Percentiles rank a stretch among this genome's conserved stretches.
phyloP scores from a whole-genome alignment of 2,329 filamentous ascomycete species.

The Claviceps quebecensis region DNA sequence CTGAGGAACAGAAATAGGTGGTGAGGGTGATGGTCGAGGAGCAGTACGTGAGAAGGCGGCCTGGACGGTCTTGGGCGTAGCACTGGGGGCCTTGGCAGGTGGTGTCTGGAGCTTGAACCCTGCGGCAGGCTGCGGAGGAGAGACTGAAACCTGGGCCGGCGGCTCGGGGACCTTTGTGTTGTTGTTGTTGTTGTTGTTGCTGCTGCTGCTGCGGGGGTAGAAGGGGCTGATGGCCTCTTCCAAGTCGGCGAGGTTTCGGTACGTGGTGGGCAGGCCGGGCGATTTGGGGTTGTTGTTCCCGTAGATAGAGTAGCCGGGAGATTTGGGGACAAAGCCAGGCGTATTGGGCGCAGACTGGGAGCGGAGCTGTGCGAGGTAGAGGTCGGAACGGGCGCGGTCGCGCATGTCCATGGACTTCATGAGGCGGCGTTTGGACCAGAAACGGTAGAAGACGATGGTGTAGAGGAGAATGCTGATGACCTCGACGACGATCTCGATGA shows the following conservation, averaged over 20 bases:
- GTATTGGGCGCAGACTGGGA: slow-evolving; percentile 89
- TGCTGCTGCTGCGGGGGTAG: slow-evolving; percentile 18
- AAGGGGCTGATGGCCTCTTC: slow-evolving; percentile 30
- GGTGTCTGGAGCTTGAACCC: slow-evolving; percentile 82
- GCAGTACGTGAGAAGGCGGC: slow-evolving; percentile 44
- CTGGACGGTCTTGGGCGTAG: slow-evolving; percentile 57
- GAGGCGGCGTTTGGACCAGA: slow-evolving; percentile 90
- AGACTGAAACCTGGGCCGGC: slow-evolving; percentile 39
- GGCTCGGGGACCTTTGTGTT: slow-evolving; percentile 41
- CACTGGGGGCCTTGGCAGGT: slow-evolving; percentile 61
- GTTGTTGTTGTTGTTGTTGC: slow-evolving; percentile 17
- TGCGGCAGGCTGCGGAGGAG: slow-evolving; percentile 26
- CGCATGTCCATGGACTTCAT: slow-evolving; percentile 94
- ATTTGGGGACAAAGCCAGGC: slow-evolving; percentile 67
- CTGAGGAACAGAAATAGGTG: slow-evolving; percentile 10
- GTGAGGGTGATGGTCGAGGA: slow-evolving; percentile 3
- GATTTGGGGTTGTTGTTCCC: slow-evolving; percentile 15
- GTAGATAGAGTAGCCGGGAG: slow-evolving; percentile 15
- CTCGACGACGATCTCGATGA: slow-evolving; percentile 92
- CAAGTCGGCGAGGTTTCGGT: slow-evolving; percentile 35
- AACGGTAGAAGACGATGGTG: slow-evolving; percentile 89
- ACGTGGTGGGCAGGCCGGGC: slow-evolving; percentile 39
- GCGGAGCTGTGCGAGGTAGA: slow-evolving; percentile 79
- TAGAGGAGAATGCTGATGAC: slow-evolving; percentile 86
- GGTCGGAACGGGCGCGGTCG: slow-evolving; percentile 83